Evolutionary conservation across 1,284 basidiomycete species (phyloP), one percentile per base, ranked within the genome.

Genomic region (Mycosarcoma maydis): DNA sequence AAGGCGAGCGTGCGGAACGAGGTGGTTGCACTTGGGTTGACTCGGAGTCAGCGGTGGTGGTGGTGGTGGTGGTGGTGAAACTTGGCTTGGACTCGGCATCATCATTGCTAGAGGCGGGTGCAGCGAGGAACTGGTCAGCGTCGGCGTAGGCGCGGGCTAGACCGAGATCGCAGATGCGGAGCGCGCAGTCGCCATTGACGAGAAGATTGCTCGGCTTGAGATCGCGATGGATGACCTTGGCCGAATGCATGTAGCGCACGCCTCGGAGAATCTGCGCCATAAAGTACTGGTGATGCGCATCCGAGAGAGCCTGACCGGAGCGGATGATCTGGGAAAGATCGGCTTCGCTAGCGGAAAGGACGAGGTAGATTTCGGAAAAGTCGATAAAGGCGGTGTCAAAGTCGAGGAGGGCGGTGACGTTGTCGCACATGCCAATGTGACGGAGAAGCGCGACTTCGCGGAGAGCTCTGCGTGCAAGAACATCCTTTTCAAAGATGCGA

Each of bases 361-460:
- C 60, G 17, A 81, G 67, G 52, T 81, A 81, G 51, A 80, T 75
- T 41, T 81, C 80, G 53, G 72, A 75, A 51, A 81, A 80, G 45
- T 81, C 77, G 59, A 80, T 72, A 32, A 81, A 81, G n/a, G 72
- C 68, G 23, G 77, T 70, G 53, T 81, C 80, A 55, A 81, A 80
- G 51, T 81, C 80, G 54, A 81, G 56, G 17, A 81, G 51, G 3
- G 73, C 69, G 20, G 74, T 74, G 48, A 78, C 69, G 40, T 81
- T 80, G 52, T 73, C 67, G 57, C 76, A 79, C 41, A 69, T 57
- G 44, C 69, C 52, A 37, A 80, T 65, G 37, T 77, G 74, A 16
- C 73, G 65, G 11, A 81, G 52, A 1, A 76, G 47, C 13, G 75
- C 77, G 1, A 80, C 78, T 49, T 81, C 80, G 14, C 80, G 67